Evolutionary conservation across 2,329 filamentous ascomycete species (phyloP).

Genomic region (Pyricularia sp.): DNA sequence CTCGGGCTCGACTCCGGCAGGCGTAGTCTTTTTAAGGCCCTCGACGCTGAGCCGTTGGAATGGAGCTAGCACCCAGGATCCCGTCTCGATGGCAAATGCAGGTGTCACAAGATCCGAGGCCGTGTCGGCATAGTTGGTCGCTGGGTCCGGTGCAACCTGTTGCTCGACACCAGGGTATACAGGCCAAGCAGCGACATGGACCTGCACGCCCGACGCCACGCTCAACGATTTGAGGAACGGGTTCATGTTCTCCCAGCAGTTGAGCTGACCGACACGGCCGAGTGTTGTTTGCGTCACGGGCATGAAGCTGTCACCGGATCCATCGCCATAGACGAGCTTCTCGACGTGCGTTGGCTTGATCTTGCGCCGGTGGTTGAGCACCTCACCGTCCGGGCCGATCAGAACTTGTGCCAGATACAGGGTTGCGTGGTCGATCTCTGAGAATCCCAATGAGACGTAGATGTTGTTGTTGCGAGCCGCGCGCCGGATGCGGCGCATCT

Average conservation of each 20-base stretch:
- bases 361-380: constrained; percentile 33
- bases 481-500: constrained; percentile 25
- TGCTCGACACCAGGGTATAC: constrained; percentile 21
- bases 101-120: constrained; percentile 31
- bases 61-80: constrained; percentile 43
- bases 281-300: constrained; percentile 29
- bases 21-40: constrained; percentile 33
- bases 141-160: constrained; percentile 27
- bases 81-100: constrained; percentile 47
- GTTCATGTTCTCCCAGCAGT: constrained; percentile 40
- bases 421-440: constrained; percentile 28
- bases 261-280: constrained; percentile 33
- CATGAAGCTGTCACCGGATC: constrained; percentile 24
- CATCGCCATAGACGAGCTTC: constrained; percentile 39
- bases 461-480: constrained; percentile 25
- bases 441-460: constrained; percentile 33
- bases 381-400: constrained; percentile 38
- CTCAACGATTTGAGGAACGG: constrained; percentile 39
- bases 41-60: constrained; percentile 34
- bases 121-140: constrained; percentile 28
- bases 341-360: constrained; percentile 46
- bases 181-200: constrained; percentile 42
- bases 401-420: constrained; percentile 37
- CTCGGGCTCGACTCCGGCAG: constrained; percentile 15
- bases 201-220: constrained; percentile 29